A percentile compares a stretch with the other conserved stretches of the same genome.
Conservation (phyloP, 2,329 filamentous ascomycete genomes). For the Alternaria tenuissima region DNA sequence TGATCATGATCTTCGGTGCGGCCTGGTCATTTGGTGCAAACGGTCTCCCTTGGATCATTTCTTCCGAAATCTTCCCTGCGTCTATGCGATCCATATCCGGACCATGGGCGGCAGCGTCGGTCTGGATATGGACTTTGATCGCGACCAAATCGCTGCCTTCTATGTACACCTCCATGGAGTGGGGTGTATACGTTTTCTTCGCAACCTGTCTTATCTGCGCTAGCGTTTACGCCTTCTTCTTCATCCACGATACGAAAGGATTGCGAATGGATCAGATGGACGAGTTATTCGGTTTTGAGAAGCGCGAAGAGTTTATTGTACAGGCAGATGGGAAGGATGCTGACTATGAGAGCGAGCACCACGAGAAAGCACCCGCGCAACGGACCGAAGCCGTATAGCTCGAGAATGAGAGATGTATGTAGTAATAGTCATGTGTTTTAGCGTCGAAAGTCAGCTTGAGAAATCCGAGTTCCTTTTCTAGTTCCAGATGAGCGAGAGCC, state of each 20-base stretch:
- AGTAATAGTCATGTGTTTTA: not conserved
- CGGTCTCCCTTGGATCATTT: constrained; percentile 56
- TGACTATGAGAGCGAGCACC: constrained; percentile 28
- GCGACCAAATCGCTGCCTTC: constrained; percentile 53
- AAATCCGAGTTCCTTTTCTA: not conserved
- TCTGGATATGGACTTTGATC: constrained; percentile 52
- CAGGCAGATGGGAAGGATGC: constrained; percentile 9
- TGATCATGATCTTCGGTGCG: constrained; percentile 53
- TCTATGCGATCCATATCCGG: constrained; percentile 51
- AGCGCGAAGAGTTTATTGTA: constrained; percentile 18
- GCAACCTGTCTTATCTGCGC: constrained; percentile 49
- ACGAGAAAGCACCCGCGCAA: constrained; percentile 20
- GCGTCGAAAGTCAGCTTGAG: not conserved
- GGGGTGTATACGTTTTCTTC: constrained; percentile 54
- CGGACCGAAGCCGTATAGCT: constrained; percentile 8
- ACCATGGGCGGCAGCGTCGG: constrained; percentile 47
- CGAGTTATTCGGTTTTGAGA: constrained; percentile 45
- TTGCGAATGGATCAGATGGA: constrained; percentile 52
- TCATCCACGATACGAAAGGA: constrained; percentile 52
- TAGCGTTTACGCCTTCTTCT: constrained; percentile 52
- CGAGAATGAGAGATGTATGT: not conserved
- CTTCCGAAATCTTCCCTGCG: constrained; percentile 54
- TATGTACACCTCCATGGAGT: constrained; percentile 53
- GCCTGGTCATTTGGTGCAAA: constrained; percentile 53
- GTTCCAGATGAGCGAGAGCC: not conserved